These are phyloP conservation scores for Botrytis cinerea DNA, from an alignment of 2,329 filamentous ascomycete species.

Conservation along the genomic window DNA sequence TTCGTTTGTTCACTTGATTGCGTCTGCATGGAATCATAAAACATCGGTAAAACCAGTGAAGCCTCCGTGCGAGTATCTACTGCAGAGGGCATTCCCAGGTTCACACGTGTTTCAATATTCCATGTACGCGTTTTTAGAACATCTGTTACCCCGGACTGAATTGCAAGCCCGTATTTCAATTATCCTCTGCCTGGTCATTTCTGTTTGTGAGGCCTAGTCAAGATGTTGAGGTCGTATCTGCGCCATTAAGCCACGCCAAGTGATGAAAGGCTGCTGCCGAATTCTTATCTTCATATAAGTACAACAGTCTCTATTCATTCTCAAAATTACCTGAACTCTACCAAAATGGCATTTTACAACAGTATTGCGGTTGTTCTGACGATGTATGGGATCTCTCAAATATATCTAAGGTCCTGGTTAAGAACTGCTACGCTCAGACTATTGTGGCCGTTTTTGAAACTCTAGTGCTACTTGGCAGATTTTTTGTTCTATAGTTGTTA, in stretches of 20 bases:
- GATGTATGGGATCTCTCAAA: neutral
- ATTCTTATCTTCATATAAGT: neutral
- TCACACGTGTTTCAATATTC: neutral
- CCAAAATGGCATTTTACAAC: neutral
- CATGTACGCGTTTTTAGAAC: neutral
- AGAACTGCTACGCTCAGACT: neutral
- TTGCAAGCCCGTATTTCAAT: neutral
- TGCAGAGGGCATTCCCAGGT: neutral
- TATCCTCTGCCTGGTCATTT: neutral
- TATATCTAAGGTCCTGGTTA: neutral
- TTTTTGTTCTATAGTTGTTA: neutral
- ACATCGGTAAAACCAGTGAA: neutral
- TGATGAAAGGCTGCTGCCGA: neutral
- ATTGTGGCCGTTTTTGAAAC: slow-evolving; percentile 9
- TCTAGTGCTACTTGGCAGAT: neutral
- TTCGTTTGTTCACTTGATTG: neutral
- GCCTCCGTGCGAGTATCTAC: neutral
- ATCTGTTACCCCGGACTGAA: neutral
- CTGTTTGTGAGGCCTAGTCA: neutral
- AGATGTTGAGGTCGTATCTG: neutral
- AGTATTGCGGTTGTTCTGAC: neutral
- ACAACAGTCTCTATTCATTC: neutral
- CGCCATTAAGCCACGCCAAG: too few relatives aligned
- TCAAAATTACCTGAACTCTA: neutral
- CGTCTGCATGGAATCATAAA: neutral